Evolutionary conservation across 441 rosid species (phyloP).

Genomic region (Flueggea neowawraea): DNA sequence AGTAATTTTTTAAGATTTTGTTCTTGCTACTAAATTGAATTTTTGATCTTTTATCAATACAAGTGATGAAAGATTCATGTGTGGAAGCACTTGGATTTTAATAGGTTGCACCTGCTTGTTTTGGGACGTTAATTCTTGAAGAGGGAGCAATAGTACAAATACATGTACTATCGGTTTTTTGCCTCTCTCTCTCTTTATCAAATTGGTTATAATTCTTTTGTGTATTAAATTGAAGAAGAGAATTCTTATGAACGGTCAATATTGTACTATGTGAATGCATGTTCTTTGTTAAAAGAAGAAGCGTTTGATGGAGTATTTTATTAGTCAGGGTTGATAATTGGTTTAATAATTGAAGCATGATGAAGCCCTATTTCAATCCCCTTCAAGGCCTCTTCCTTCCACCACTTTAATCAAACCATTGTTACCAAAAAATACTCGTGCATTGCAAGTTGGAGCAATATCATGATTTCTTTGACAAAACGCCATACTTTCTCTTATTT

Average conservation of each 20-base stretch:
- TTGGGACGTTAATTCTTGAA: neutral
- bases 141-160: constrained; percentile 1
- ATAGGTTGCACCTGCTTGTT: neutral
- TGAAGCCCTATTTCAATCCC: neutral
- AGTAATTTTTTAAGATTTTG: too few species aligned
- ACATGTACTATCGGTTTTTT: constrained; percentile 11
- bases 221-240: too few species aligned
- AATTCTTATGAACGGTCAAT: too few species aligned
- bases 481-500: constrained; percentile 5
- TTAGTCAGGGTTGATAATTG: constrained; percentile 8
- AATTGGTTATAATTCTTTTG: neutral
- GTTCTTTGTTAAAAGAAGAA: too few species aligned
- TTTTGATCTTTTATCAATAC: neutral
- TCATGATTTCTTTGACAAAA: constrained; percentile 8
- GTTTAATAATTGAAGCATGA: constrained; percentile 23
- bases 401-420: neutral
- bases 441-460: constrained; percentile 1
- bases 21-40: too few species aligned
- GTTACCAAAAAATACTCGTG: constrained; percentile 1
- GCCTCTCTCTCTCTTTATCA: too few species aligned
- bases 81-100: neutral
- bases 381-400: constrained; percentile 11
- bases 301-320: neutral
- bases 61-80: too few species aligned
- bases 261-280: too few species aligned